phyloP scores from a whole-genome alignment of 495 filamentous ascomycete species.

The Lepidopterella palustris region DNA sequence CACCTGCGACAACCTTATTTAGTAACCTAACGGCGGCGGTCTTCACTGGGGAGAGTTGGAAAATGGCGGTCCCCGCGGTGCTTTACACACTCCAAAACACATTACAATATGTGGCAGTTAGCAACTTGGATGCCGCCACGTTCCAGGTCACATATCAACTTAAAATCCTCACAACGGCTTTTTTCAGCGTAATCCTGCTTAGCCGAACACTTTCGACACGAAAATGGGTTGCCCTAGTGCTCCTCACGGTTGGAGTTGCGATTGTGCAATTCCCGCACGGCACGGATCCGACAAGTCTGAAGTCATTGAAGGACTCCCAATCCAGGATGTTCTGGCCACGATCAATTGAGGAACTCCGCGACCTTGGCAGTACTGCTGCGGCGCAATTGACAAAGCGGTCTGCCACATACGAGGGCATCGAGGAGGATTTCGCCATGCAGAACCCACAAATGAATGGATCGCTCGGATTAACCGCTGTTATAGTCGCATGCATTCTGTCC shows the following conservation, averaged over 20 bases:
- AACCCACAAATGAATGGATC: conserved; percentile 64
- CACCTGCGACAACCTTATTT: conserved; percentile 72
- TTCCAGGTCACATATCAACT: conserved; percentile 92
- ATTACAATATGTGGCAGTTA: conserved; percentile 84
- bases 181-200: conserved; percentile 79
- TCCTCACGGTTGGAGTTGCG: conserved; percentile 80
- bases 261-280: conserved; percentile 71
- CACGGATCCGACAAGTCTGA: conserved; percentile 26
- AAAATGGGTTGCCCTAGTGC: conserved; percentile 72
- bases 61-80: conserved; percentile 80
- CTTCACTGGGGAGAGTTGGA: conserved; percentile 94
- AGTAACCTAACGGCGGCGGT: conserved; percentile 70
- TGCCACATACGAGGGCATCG: conserved; percentile 91
- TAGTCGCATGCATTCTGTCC: conserved; percentile 69
- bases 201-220: conserved; percentile 58
- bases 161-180: conserved; percentile 82
- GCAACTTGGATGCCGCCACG: conserved; percentile 82
- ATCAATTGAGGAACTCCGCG: conserved; percentile 57
- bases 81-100: conserved; percentile 89
- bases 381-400: conserved; percentile 61
- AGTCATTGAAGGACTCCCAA: conserved; percentile 34
- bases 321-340: conserved; percentile 63
- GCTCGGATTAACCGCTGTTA: conserved; percentile 70
- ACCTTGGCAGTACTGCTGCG: conserved; percentile 40
- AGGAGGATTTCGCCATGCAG: conserved; percentile 63